These are phyloP conservation scores for Marsdenia floribunda DNA, from an alignment of 257 asterid genomes.

Conservation along the genomic window DNA sequence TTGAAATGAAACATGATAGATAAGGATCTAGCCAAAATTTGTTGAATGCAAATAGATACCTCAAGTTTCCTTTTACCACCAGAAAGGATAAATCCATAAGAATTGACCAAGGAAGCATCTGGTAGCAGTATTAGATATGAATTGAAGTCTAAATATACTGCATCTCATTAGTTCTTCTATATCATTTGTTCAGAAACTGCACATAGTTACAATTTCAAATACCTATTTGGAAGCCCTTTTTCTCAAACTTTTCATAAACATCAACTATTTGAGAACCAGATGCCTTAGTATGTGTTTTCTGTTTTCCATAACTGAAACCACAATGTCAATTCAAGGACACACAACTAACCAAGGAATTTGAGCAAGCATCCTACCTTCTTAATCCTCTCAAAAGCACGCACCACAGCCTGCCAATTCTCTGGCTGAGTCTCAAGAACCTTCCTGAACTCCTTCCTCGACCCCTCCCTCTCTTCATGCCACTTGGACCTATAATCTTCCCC, in stretches of 20 bases:
- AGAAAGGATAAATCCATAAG: no score
- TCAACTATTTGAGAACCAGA: background rate
- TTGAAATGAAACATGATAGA: background rate
- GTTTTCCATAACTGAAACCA: background rate
- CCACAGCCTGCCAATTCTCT: constrained; percentile 91
- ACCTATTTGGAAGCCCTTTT: background rate
- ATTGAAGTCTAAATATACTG: background rate
- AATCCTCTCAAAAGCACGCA: constrained; percentile 76
- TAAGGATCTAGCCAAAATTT: background rate
- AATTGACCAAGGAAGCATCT: no score
- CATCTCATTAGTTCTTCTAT: background rate
- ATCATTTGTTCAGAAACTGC: background rate
- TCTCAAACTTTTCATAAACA: background rate
- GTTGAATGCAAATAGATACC: background rate
- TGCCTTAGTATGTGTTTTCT: background rate
- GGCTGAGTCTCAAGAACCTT: constrained; percentile 81
- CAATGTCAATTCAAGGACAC: constrained; percentile 1
- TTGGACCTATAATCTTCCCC: constrained; percentile 46
- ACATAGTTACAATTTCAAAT: background rate
- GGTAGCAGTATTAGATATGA: background rate
- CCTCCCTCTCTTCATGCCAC: constrained; percentile 96
- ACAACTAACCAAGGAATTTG: background rate
- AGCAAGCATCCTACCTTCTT: constrained; percentile 58
- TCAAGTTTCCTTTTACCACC: background rate
- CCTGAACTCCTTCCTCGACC: constrained; percentile 54